Conservation (phyloP, 2,329 filamentous ascomycete species). For the Dothideomycetes sp. region DNA sequence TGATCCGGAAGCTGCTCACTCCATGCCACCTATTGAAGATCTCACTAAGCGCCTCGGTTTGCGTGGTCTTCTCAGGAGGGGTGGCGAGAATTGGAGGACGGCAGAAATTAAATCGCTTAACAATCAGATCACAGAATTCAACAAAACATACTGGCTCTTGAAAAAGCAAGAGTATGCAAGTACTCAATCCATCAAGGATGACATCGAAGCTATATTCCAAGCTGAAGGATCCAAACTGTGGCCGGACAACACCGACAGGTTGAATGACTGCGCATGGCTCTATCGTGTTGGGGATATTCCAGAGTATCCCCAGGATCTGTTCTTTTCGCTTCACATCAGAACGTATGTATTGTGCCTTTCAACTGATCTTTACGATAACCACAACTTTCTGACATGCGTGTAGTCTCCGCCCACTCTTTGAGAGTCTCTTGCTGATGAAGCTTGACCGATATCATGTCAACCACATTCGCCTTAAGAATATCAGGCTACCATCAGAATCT, state of each 20-base stretch:
- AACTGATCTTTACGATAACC: not conserved
- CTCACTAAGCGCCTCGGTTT: conserved; percentile 1
- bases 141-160: conserved; percentile 1
- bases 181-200: not conserved
- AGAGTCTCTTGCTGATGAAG: not conserved
- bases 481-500: not conserved
- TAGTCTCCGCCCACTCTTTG: conserved; percentile 2
- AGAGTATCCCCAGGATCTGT: conserved; percentile 7
- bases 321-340: not conserved
- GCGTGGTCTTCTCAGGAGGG: not conserved
- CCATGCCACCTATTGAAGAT: not conserved
- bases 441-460: conserved; percentile 1
- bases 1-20: too few species aligned
- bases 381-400: not conserved
- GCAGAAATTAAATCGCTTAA: conserved; percentile 5
- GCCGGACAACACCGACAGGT: not conserved
- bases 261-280: not conserved
- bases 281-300: not conserved
- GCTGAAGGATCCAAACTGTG: not conserved
- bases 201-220: not conserved
- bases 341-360: conserved; percentile 6
- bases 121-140: conserved; percentile 1
- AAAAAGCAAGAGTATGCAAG: not conserved
- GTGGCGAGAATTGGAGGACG: conserved; percentile 6
- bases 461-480: not conserved